phyloP scores from a whole-genome alignment of 371 early-diverging fungal genomes.

The Umbelopsis sp. region DNA sequence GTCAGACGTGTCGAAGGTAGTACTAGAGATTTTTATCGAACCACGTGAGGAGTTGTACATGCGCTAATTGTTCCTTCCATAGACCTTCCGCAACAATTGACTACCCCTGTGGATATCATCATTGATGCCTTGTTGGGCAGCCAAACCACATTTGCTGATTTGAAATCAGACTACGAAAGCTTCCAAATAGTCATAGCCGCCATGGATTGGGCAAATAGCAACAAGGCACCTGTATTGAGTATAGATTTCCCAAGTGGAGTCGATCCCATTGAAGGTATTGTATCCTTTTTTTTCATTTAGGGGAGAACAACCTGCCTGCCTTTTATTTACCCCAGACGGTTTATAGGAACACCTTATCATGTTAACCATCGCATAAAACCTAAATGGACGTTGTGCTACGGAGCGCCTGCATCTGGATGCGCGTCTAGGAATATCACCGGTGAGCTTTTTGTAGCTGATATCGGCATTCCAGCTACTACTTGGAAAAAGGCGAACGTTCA shows the following conservation, averaged over 20 bases:
- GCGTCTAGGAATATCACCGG: slow-evolving; percentile 60
- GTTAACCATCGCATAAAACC: slow-evolving; percentile 50
- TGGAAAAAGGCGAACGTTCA: slow-evolving; percentile 67
- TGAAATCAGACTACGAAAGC: slow-evolving; percentile 54
- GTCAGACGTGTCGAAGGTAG: slow-evolving; percentile 37
- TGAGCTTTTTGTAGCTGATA: slow-evolving; percentile 76
- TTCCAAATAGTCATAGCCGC: slow-evolving; percentile 48
- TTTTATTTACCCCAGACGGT: background rate
- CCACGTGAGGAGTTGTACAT: background rate
- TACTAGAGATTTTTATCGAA: background rate
- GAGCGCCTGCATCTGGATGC: slow-evolving; percentile 73
- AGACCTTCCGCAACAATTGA: slow-evolving; percentile 48
- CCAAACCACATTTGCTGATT: slow-evolving; percentile 60
- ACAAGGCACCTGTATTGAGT: slow-evolving; percentile 67
- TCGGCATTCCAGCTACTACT: slow-evolving; percentile 72
- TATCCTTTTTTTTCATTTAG: background rate
- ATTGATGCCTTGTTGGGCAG: slow-evolving; percentile 78
- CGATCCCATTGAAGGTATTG: slow-evolving; percentile 57
- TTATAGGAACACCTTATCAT: slow-evolving; percentile 24
- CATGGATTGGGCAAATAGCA: slow-evolving; percentile 76
- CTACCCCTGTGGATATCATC: slow-evolving; percentile 63
- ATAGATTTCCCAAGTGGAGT: slow-evolving; percentile 77
- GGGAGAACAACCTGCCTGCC: background rate
- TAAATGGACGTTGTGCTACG: slow-evolving; percentile 78
- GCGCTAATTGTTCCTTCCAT: background rate